These are phyloP conservation scores for Metschnikowia shivogae DNA, from an alignment of 805 yeast species.

Conservation along the genomic window DNA sequence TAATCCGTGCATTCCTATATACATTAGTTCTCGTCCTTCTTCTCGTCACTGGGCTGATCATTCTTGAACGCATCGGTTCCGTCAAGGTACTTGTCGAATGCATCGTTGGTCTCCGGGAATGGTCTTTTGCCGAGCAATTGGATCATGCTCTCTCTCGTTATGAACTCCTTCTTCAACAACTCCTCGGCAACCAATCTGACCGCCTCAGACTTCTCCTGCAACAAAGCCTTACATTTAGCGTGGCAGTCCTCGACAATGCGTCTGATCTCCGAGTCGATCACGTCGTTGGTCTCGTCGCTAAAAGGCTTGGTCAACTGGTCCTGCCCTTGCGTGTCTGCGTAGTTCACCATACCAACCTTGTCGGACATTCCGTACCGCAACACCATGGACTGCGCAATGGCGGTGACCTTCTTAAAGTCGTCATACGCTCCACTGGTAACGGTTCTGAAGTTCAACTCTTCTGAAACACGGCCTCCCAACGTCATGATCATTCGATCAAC, in stretches of 20 bases:
- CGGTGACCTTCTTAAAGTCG: constrained; percentile 88
- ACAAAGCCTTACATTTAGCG: constrained; percentile 51
- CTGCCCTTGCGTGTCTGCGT: constrained; percentile 45
- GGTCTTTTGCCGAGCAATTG: constrained; percentile 86
- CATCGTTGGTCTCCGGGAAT: constrained; percentile 85
- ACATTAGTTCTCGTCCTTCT: constrained; percentile 20
- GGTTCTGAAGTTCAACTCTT: constrained; percentile 79
- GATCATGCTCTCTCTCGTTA: constrained; percentile 93
- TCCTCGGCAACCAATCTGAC: constrained; percentile 87
- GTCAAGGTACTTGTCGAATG: constrained; percentile 72
- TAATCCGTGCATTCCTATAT: neutral
- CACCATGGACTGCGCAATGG: constrained; percentile 87
- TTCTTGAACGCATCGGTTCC: constrained; percentile 41
- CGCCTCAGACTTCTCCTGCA: constrained; percentile 66
- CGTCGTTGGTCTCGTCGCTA: constrained; percentile 65
- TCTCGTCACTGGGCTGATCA: constrained; percentile 26
- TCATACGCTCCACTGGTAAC: constrained; percentile 92
- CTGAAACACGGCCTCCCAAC: constrained; percentile 87
- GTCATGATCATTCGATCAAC: constrained; percentile 90
- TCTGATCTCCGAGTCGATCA: constrained; percentile 68
- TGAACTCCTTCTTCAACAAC: constrained; percentile 78
- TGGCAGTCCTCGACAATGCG: constrained; percentile 65
- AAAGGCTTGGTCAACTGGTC: constrained; percentile 56
- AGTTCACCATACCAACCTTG: constrained; percentile 63
- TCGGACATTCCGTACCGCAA: constrained; percentile 85